Evolutionary conservation across 2,329 filamentous ascomycete genomes (phyloP), one percentile per base, ranked within the genome.

Genomic region (Monilinia aucupariae): DNA sequence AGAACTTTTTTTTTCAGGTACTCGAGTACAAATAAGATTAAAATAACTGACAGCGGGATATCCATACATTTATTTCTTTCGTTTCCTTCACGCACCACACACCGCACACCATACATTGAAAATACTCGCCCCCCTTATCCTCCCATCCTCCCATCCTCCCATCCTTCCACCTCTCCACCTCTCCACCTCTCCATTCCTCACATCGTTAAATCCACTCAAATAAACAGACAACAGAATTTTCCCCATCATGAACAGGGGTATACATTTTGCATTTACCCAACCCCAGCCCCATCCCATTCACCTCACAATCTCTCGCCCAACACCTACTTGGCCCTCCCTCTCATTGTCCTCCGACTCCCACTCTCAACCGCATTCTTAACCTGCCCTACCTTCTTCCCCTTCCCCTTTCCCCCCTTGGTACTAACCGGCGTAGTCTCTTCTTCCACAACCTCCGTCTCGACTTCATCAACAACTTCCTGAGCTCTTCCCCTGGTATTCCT

Each of bases 301-400:
- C n/a, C 22, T 25, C 12, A 45, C 17, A 12, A 20, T 47, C 32
- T 41, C 32, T 32, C 12, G 6, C 13, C 17, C 52, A 12, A 9
- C 27, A 15, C 22, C n/a, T 30, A 58, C 41, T 47, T 58, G 17
- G 54, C 41, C 20, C 54, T 58, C 9, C n/a, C 54, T 43, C 54
- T 58, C 13, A 47, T 60, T 5, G 27, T 60, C 12, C 47, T 43
- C 25, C 34, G 37, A 32, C 17, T 32, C 7, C 25, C 49, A 32
- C 22, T 32, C 7, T 20, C 48, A 32, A 53, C 47, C 9, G 43
- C 43, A 13, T 39, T 32, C 15, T 7, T 49, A 37, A 47, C 17
- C 15, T 45, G 41, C 39, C n/a, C 37, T 15, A 39, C n/a, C 20
- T 48, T 34, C 27, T 49, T 56, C 9, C 34, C 52, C 12, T 50